Evolutionary conservation across 179 eudicot species (phyloP), one percentile per base, ranked within the genome.

Genomic region (Actinidia arguta): DNA sequence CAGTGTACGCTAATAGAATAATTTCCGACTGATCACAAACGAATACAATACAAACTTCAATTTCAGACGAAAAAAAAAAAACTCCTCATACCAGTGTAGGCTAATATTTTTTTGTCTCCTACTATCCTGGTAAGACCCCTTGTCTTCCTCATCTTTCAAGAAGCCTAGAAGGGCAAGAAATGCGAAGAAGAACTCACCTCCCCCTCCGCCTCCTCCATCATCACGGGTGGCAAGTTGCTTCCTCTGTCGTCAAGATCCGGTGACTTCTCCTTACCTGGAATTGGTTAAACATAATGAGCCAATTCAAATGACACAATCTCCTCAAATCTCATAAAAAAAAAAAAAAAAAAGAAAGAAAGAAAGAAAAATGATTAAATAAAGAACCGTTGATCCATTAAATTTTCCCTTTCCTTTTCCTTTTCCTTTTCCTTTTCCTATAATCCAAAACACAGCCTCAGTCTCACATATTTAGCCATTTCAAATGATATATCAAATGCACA

Each of bases 201-300:
- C 96, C 4, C 94, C 95, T 0, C 94, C 94, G 1, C 95, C 95
- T 0, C 95, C 95, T 6, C 91, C 98, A 50, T 83, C 97, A 36
- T 78, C 98, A 76, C 90, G 9, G 97, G 98, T 1, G 97, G 97
- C 69, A 95, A 85, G 64, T 97, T 97, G 39, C 85, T 76, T 75
- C 97, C 98, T 69, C 98, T 97, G 82, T 93, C 97, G 83, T 95
- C 98, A 47, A 95, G 93, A 17, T 87, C 93, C n/a, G 98, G 97
- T 18, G 97, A 90, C 77, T 93, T 93, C 58, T 92, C 98, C 84
- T 88, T 89, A 39, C 89, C 92, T 94, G 88, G n/a, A 80, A 64
- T 70, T 54, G 36, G 27, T 16, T 66, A 36, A 76, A 31, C 25
- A 76, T 31, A 0, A 55, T 22, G 1, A 78, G 58, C 51, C 22